Evolutionary conservation across 169 alveolate genomes (phyloP).

Genomic region (Plasmodium reichenowi): DNA sequence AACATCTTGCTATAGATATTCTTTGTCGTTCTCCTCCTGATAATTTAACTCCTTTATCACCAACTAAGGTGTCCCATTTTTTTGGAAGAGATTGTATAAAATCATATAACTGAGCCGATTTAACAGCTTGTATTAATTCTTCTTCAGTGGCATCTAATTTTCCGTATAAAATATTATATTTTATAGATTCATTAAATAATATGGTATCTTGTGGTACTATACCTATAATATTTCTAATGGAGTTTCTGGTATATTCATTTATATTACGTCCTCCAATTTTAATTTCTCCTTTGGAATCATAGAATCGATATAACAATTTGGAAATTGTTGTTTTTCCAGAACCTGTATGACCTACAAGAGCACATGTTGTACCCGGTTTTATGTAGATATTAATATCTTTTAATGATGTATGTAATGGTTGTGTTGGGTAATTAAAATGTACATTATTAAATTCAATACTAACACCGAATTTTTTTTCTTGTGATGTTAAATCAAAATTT

Average conservation of each 20-base stretch:
- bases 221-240: slow-evolving; percentile 80
- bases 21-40: slow-evolving; percentile 99
- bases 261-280: slow-evolving; percentile 78
- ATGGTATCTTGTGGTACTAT: slow-evolving; percentile 93
- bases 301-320: slow-evolving; percentile 82
- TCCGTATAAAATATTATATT: slow-evolving; percentile 93
- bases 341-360: slow-evolving; percentile 86
- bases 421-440: slow-evolving; percentile 39
- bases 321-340: slow-evolving; percentile 86
- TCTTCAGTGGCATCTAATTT: slow-evolving; percentile 88
- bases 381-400: slow-evolving; percentile 70
- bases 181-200: slow-evolving; percentile 91
- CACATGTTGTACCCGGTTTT: slow-evolving; percentile 79
- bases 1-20: slow-evolving; percentile 97
- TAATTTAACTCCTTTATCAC: slow-evolving; percentile 96
- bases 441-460: slow-evolving; percentile 58
- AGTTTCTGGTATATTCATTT: slow-evolving; percentile 76
- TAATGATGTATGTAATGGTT: slow-evolving; percentile 14
- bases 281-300: slow-evolving; percentile 83
- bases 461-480: slow-evolving; percentile 73
- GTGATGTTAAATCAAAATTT: slow-evolving; percentile 43
- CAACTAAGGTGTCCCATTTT: slow-evolving; percentile 94
- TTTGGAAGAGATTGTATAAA: slow-evolving; percentile 89
- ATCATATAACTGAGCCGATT: slow-evolving; percentile 90
- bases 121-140: slow-evolving; percentile 87